Conservation (phyloP, 495 filamentous ascomycete species). For the Xylaria acuta region DNA sequence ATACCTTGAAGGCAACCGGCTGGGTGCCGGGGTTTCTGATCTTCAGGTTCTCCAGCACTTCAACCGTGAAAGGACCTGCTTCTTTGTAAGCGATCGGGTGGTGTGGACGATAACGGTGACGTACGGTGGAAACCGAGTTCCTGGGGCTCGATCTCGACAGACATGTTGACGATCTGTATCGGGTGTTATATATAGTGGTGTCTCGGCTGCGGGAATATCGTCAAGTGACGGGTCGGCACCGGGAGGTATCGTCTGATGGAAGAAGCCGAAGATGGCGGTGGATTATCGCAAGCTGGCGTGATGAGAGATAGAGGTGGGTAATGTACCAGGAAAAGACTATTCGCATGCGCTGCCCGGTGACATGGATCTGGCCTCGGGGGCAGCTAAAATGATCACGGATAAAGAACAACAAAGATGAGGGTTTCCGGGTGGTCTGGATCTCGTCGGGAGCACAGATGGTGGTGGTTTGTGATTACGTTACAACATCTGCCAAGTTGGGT, state of each 20-base stretch:
- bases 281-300: constrained; percentile 21
- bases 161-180: constrained; percentile 66
- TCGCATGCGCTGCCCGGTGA: neutral
- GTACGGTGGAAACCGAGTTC: constrained; percentile 94
- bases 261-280: neutral
- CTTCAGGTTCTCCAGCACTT: constrained; percentile 83
- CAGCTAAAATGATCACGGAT: neutral
- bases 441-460: constrained; percentile 15
- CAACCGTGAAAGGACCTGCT: constrained; percentile 87
- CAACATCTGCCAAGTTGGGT: constrained; percentile 15
- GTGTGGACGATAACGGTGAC: constrained; percentile 41
- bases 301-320: neutral
- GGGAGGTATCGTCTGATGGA: constrained; percentile 2
- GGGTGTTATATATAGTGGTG: constrained; percentile 18
- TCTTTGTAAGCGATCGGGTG: constrained; percentile 34
- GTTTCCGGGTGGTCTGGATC: constrained; percentile 1
- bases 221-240: neutral
- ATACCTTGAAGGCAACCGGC: constrained; percentile 94
- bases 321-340: neutral
- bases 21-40: constrained; percentile 80
- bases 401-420: constrained; percentile 8
- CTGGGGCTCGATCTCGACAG: constrained; percentile 85
- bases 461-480: constrained; percentile 20
- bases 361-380: neutral
- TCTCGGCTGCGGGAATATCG: neutral